Conservation (phyloP, 306 rosid species). For the Luffa acutangula region DNA sequence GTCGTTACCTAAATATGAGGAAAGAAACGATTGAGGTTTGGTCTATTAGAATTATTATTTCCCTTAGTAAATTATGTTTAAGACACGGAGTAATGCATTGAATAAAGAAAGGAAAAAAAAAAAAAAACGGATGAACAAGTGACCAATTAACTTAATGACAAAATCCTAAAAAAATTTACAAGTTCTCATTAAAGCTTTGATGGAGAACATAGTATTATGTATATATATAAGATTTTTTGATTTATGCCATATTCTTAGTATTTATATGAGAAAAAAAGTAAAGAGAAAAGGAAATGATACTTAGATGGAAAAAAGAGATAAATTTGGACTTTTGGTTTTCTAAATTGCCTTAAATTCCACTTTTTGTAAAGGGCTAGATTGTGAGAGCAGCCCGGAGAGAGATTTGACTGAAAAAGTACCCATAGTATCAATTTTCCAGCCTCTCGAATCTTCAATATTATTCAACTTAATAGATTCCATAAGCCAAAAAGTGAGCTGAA, state of each 20-base stretch:
- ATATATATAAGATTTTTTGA: not conserved
- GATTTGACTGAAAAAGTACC: not conserved
- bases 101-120: not conserved
- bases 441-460: not conserved
- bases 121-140: not conserved
- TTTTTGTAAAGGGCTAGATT: not conserved
- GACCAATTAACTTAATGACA: not conserved
- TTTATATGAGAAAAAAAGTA: not conserved
- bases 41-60: not conserved
- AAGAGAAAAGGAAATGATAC: not conserved
- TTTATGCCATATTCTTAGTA: not conserved
- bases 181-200: not conserved
- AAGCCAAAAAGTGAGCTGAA: not conserved
- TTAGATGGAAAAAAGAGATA: not conserved
- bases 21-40: slow-evolving; percentile 59
- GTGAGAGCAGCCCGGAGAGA: not conserved
- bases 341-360: not conserved
- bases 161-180: not conserved
- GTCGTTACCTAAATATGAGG: slow-evolving; percentile 71
- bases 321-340: not conserved
- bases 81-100: not conserved
- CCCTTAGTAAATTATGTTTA: not conserved
- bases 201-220: not conserved
- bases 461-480: not conserved
- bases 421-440: not conserved